These are phyloP conservation scores for Phaeotremella skinneri DNA, from an alignment of 768 basidiomycete species.

Conservation along the genomic window DNA sequence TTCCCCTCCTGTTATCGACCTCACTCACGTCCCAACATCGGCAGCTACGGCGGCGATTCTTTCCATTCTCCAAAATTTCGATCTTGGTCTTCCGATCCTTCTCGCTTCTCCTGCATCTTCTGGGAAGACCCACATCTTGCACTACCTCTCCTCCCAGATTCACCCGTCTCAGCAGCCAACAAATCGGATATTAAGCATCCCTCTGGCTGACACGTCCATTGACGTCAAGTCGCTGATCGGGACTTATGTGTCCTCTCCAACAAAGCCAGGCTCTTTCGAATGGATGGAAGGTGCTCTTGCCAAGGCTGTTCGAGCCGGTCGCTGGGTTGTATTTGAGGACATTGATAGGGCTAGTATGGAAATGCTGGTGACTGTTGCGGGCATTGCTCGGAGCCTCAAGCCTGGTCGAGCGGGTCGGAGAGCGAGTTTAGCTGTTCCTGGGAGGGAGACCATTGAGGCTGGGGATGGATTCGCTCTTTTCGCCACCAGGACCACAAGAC, in stretches of 20 bases:
- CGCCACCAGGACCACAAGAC: slow-evolving; percentile 69
- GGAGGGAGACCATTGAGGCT: slow-evolving; percentile 70
- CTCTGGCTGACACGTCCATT: slow-evolving; percentile 90
- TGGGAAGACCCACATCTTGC: slow-evolving; percentile 78
- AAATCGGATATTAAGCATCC: slow-evolving; percentile 77
- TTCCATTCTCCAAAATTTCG: slow-evolving; percentile 63
- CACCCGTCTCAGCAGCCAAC: slow-evolving; percentile 57
- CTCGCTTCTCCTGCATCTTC: slow-evolving; percentile 81
- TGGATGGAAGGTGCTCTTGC: slow-evolving; percentile 95
- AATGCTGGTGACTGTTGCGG: slow-evolving; percentile 80
- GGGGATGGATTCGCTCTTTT: slow-evolving; percentile 79
- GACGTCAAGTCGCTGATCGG: slow-evolving; percentile 91
- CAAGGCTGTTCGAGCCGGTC: slow-evolving; percentile 81
- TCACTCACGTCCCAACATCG: slow-evolving; percentile 60
- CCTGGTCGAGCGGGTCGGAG: slow-evolving; percentile 62
- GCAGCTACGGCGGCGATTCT: slow-evolving; percentile 63
- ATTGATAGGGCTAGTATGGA: slow-evolving; percentile 87
- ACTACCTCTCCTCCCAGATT: slow-evolving; percentile 68
- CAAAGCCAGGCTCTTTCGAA: slow-evolving; percentile 80
- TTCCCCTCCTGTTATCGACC: slow-evolving; percentile 10
- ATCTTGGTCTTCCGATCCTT: slow-evolving; percentile 71
- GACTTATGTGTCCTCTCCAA: slow-evolving; percentile 83
- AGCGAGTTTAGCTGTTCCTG: slow-evolving; percentile 67
- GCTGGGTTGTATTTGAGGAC: slow-evolving; percentile 90
- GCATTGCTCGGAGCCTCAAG: slow-evolving; percentile 71